A percentile compares a stretch with the other conserved stretches of the same genome.
phyloP scores from a whole-genome alignment of 768 basidiomycete species.

The Suillus placidus region DNA sequence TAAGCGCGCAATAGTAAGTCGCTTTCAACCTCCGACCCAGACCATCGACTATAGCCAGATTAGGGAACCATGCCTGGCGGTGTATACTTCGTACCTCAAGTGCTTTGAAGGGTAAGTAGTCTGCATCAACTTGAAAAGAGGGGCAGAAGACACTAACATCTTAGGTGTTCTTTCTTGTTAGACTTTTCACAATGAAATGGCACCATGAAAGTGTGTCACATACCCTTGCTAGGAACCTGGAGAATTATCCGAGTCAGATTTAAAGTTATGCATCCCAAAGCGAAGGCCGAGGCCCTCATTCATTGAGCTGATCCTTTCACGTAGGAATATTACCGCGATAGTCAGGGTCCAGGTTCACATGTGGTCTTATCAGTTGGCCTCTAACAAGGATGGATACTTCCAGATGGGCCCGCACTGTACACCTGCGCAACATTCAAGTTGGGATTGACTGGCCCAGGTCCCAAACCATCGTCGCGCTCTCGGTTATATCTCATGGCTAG shows the following conservation, averaged over 20 bases:
- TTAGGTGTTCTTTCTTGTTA: conserved; percentile 41
- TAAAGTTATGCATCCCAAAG: conserved; percentile 7
- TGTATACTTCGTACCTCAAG: too few species aligned
- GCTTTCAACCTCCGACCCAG: neutral
- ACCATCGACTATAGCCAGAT: too few species aligned
- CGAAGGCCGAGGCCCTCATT: neutral
- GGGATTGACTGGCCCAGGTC: conserved; percentile 45
- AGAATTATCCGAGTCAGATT: conserved; percentile 40
- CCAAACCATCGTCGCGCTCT: conserved; percentile 48
- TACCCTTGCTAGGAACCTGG: conserved; percentile 68
- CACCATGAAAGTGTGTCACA: conserved; percentile 55
- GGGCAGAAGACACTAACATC: neutral
- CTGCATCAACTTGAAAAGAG: neutral
- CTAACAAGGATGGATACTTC: conserved; percentile 75
- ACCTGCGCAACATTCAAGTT: conserved; percentile 52
- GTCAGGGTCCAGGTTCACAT: conserved; percentile 53
- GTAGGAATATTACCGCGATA: conserved; percentile 57
- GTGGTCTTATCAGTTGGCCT: conserved; percentile 75
- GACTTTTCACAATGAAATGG: conserved; percentile 56
- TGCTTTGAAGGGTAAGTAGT: neutral
- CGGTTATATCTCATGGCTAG: conserved; percentile 41
- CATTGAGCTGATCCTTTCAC: conserved; percentile 19
- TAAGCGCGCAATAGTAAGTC: neutral
- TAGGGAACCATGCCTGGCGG: too few species aligned
- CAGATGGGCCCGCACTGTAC: conserved; percentile 58